A percentile compares a stretch with the other conserved stretches of the same genome.
Conservation (phyloP, 2,329 filamentous ascomycete species). For the Ascochyta fabae region DNA sequence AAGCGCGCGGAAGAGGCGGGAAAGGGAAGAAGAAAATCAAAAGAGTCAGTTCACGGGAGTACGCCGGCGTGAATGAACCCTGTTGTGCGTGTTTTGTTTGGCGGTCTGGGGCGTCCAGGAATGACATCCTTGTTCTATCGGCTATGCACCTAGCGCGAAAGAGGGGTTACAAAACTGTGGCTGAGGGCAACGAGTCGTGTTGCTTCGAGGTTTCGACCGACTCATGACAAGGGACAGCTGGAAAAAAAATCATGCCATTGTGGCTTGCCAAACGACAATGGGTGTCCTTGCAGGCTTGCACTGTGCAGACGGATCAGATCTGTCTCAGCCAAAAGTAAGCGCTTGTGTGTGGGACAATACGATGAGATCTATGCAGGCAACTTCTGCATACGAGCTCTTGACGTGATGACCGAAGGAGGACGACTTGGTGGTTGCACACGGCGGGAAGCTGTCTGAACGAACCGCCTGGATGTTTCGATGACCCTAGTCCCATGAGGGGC, state of each 20-base stretch:
- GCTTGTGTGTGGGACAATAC: conserved; percentile 19
- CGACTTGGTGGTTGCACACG: conserved; percentile 2
- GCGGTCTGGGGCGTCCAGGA: conserved; percentile 24
- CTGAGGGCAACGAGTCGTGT: conserved; percentile 20
- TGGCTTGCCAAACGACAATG: conserved; percentile 25
- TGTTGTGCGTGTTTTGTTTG: conserved; percentile 22
- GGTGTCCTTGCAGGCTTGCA: conserved; percentile 12
- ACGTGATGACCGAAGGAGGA: conserved; percentile 7
- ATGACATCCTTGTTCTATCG: conserved; percentile 21
- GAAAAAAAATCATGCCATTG: conserved; percentile 19
- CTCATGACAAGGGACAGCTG: conserved; percentile 17
- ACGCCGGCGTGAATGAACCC: conserved; percentile 17
- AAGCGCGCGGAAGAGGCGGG: conserved; percentile 27
- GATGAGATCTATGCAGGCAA: conserved; percentile 27
- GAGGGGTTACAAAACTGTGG: conserved; percentile 25
- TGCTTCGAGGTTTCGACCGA: conserved; percentile 1
- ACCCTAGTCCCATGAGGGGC: neutral
- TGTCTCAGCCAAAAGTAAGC: conserved; percentile 31
- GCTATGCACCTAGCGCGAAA: conserved; percentile 15
- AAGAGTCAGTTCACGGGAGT: conserved; percentile 26
- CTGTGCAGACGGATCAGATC: conserved; percentile 27
- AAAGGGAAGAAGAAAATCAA: conserved; percentile 12
- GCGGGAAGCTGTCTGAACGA: neutral
- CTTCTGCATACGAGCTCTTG: conserved; percentile 5
- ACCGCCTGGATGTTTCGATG: neutral